Base-by-base conservation (phyloP, 352 stramenopile genomes). In the Phytophthora citrophthora region DNA sequence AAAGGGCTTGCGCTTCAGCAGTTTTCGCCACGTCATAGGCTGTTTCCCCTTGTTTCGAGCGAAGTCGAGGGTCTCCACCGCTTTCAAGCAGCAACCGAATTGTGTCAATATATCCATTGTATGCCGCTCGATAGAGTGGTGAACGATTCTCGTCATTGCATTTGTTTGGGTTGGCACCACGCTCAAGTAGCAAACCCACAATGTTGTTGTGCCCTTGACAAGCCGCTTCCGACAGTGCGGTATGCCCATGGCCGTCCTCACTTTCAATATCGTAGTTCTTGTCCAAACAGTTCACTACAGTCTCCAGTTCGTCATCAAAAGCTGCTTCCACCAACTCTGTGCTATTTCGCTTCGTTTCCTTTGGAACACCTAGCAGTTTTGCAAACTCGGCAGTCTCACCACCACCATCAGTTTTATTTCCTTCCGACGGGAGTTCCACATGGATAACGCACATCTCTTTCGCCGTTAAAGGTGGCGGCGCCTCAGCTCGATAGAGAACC, bases 251-350 rank as follows among this genome's bases (percentile, higher is more conserved):
- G 13, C 86, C 90, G 45, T 97, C 91, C 34, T 88, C 71, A 16
- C 78, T 93, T 32, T 97, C 91, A 10, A 97, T 58, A 44, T 96
- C 85, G 58, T 93, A 97, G 38, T 91, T 94, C 52, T 96, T 92
- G 40, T 94, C 88, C 4, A 97, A 47, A 44, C 70, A 83, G 11
- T 77, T 73, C 7, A 87, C 68, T 5, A 97, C 70, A 2, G 70
- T 74, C 0, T 90, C 86, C 16, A 96, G 54, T 15, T 97, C 88
- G 27, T 89, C 82, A 36, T 97, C 91, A 60, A 97, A 97, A 16
- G 88, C 90, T 23, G 83, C 86, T 63, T 97, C 91, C 24, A 97
- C 90, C 13, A 97, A 61, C 38, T 95, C 81, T 0, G 77, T 44
- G 23, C 79, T 94, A 60, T 96, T 97, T 20, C 82, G 71, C 46